These are phyloP conservation scores for Daedaleopsis nitida DNA, from an alignment of 768 basidiomycete species.

Conservation along the genomic window DNA sequence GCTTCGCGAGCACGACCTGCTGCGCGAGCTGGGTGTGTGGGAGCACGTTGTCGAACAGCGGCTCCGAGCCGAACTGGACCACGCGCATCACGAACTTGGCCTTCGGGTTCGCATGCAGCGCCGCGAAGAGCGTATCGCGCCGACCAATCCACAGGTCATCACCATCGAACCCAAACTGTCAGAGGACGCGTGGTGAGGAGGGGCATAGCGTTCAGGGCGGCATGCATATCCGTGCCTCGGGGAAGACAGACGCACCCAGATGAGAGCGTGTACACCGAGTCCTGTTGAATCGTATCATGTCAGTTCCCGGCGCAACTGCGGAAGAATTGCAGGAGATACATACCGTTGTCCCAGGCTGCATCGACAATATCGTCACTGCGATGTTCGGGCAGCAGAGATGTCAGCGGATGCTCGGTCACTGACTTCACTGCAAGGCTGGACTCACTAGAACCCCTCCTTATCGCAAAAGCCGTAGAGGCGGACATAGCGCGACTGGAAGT, in stretches of 20 bases:
- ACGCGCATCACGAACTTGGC: slow-evolving; percentile 29
- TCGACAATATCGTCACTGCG: slow-evolving; percentile 59
- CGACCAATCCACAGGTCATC: slow-evolving; percentile 26
- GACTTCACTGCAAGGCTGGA: not conserved
- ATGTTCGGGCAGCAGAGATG: not conserved
- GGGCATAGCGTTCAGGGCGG: too few species aligned
- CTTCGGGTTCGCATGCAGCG: slow-evolving; percentile 30
- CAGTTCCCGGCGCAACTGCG: not conserved
- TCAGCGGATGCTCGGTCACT: too few species aligned
- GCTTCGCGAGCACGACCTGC: slow-evolving; percentile 26
- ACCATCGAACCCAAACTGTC: slow-evolving; percentile 34
- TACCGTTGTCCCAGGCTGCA: slow-evolving; percentile 61
- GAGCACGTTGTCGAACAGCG: slow-evolving; percentile 27
- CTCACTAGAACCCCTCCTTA: slow-evolving; percentile 41
- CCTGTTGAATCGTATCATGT: slow-evolving; percentile 23
- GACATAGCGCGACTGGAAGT: slow-evolving; percentile 67
- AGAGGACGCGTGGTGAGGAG: not conserved
- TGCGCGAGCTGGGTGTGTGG: slow-evolving; percentile 23
- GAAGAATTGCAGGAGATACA: not conserved
- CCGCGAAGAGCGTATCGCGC: slow-evolving; percentile 29
- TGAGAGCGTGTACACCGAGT: slow-evolving; percentile 72
- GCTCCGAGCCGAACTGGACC: slow-evolving; percentile 30
- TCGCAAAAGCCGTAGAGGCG: slow-evolving; percentile 49
- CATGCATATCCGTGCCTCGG: not conserved
- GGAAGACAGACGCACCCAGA: slow-evolving; percentile 54